phyloP scores from a whole-genome alignment of 2,329 filamentous ascomycete species.

The Grosmannia penicillata region DNA sequence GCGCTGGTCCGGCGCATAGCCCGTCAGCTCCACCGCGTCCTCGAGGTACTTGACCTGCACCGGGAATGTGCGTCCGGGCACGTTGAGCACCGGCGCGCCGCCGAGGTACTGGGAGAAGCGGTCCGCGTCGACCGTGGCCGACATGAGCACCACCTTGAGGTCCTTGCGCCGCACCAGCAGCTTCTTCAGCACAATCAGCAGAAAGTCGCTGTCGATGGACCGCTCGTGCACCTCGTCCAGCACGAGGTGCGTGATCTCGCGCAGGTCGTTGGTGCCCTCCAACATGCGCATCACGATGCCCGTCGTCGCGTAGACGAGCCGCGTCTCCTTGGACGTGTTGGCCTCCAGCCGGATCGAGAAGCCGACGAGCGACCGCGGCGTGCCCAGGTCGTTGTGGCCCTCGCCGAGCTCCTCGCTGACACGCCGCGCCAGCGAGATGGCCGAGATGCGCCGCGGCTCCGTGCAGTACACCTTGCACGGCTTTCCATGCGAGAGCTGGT shows the following conservation, averaged over 20 bases:
- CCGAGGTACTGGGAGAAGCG: constrained; percentile 81
- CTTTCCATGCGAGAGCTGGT: constrained; percentile 67
- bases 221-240: constrained; percentile 97
- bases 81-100: constrained; percentile 72
- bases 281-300: constrained; percentile 98
- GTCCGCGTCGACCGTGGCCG: constrained; percentile 86
- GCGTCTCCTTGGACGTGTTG: constrained; percentile 66
- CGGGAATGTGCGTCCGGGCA: constrained; percentile 87
- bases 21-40: constrained; percentile 79
- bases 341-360: constrained; percentile 91
- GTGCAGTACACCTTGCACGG: constrained; percentile 91
- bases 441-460: constrained; percentile 88
- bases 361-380: constrained; percentile 68
- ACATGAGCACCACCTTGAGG: constrained; percentile 92
- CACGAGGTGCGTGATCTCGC: constrained; percentile 82
- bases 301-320: constrained; percentile 77
- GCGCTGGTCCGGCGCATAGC: constrained; percentile 46
- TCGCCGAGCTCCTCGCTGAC: constrained; percentile 94
- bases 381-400: constrained; percentile 66
- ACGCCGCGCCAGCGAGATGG: constrained; percentile 80
- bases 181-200: constrained; percentile 81
- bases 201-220: constrained; percentile 90
- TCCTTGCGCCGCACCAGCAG: constrained; percentile 63
- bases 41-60: constrained; percentile 81
- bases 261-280: constrained; percentile 71